phyloP scores from a whole-genome alignment of 257 asterid genomes.

The Verbascum thapsus region DNA sequence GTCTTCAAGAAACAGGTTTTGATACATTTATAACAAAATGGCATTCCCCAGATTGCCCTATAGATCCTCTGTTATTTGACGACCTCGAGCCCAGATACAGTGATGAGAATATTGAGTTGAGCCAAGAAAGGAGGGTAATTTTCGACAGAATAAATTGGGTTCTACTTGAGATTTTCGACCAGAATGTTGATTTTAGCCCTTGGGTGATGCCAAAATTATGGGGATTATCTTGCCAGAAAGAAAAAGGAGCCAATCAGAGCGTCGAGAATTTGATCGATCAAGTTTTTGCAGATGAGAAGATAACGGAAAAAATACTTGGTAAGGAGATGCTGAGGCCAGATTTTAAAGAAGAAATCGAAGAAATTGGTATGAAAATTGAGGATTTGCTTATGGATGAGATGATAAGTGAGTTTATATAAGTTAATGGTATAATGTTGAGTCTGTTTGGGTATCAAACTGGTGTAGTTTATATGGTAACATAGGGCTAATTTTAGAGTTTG shows the following conservation, averaged over 20 bases:
- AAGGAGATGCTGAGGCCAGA: slow-evolving; percentile 39
- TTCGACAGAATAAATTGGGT: slow-evolving; percentile 62
- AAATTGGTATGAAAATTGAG: slow-evolving; percentile 32
- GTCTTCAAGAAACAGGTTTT: slow-evolving; percentile 46
- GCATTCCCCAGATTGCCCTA: slow-evolving; percentile 58
- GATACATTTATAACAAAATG: slow-evolving; percentile 41
- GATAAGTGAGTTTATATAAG: slow-evolving; percentile 35
- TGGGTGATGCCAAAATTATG: slow-evolving; percentile 47
- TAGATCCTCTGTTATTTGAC: slow-evolving; percentile 52
- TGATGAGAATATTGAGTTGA: slow-evolving; percentile 31
- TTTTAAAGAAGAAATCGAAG: slow-evolving; percentile 26
- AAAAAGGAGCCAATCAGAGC: slow-evolving; percentile 32
- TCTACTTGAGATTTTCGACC: slow-evolving; percentile 44
- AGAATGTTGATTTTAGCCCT: slow-evolving; percentile 42
- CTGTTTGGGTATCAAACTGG: slow-evolving; percentile 14
- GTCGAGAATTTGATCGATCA: slow-evolving; percentile 39
- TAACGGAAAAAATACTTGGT: slow-evolving; percentile 39
- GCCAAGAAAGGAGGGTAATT: slow-evolving; percentile 54
- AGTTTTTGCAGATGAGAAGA: slow-evolving; percentile 34
- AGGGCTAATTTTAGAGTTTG: slow-evolving; percentile 7
- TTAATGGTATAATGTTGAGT: slow-evolving; percentile 14
- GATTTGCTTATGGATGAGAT: slow-evolving; percentile 36
- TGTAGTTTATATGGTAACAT: slow-evolving; percentile 21
- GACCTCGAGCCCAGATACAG: slow-evolving; percentile 56
- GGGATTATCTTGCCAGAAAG: slow-evolving; percentile 33